Base-by-base conservation (phyloP, 2,329 filamentous ascomycete genomes). In the Curvularia sp. region DNA sequence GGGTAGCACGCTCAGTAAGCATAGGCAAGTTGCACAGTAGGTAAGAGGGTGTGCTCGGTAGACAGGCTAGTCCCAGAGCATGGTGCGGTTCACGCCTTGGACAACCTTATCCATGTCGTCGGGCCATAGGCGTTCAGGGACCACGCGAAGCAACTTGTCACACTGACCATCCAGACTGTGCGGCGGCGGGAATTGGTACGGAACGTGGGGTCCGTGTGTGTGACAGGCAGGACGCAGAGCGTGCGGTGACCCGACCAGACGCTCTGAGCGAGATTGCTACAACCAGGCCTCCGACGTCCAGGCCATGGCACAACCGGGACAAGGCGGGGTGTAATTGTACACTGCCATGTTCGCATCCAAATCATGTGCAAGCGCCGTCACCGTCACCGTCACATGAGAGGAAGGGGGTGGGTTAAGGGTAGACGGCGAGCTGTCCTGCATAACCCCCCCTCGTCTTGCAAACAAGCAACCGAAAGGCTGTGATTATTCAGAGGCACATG, bases 91-190 rank as follows among this genome's bases (percentile, higher is more conserved):
- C 68, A 69, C 65, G 70, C 65, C 64, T 61, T 58, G 45, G 51
- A 60, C 63, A 75, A 71, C 72, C 70, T 76, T 74, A 75, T 72
- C 73, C 73, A 71, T 65, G 57, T 59, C 38, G 25, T 60, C 61
- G 73, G 73, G 72, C 68, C 72, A 69, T 52, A 66, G 63, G 60
- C 57, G 61, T 61, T 67, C 67, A 71, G 70, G 71, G 66, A 70
- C 70, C 67, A 73, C 55, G 66, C 66, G 61, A 45, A 57, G 41
- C 55, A 55, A 54, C 36, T 59, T 55, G 54, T 62, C 55, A 61
- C 52, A 46, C 60, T 60, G 66, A 59, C 56, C 56, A 59, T 57
- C 53, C 63, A 55, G 65, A 47, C 49, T 53, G 55, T 60, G 58
- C 56, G 53, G 53, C 59, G 53, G n/a, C n/a, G n/a, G n/a, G 39